Evolutionary conservation across 176 grass and related monocot genomes (phyloP).

Genomic region (Pontederia crassipes): DNA sequence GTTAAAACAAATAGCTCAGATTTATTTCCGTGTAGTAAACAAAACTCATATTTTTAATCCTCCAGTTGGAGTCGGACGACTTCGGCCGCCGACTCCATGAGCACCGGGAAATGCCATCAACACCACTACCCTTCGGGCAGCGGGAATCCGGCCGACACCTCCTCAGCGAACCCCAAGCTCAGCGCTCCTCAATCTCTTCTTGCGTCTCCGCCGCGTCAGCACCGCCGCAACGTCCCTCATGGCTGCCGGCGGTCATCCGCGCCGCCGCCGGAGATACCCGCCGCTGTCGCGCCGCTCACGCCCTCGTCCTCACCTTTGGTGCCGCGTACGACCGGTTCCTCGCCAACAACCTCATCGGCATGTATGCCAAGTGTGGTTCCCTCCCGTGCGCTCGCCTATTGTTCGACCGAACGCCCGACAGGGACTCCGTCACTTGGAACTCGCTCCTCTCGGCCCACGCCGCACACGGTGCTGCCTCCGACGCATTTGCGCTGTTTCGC

Average conservation of each 20-base stretch:
- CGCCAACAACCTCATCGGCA: conserved; percentile 19
- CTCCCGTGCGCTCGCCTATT: conserved; percentile 7
- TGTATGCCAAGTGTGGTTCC: conserved; percentile 14
- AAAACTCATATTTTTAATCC: too few species aligned
- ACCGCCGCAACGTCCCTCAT: neutral
- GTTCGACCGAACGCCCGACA: conserved; percentile 16
- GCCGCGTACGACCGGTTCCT: conserved; percentile 3
- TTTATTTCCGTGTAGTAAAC: too few species aligned
- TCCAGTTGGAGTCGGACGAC: too few species aligned
- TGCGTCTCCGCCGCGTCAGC: neutral
- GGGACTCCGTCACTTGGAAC: conserved; percentile 16
- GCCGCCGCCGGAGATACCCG: neutral
- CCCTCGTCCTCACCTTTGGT: conserved; percentile 6
- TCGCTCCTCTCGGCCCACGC: conserved; percentile 16
- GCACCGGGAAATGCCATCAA: too few species aligned
- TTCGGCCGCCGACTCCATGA: too few species aligned
- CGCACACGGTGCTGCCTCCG: neutral
- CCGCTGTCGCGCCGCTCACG: conserved; percentile 1
- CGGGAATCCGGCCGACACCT: neutral
- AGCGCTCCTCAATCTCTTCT: neutral
- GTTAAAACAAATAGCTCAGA: too few species aligned
- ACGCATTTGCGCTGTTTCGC: conserved; percentile 5
- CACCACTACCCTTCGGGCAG: too few species aligned
- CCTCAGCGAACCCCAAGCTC: neutral
- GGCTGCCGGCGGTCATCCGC: conserved; percentile 2